Base-by-base conservation (phyloP, 2,329 filamentous ascomycete genomes). In the Phoma sp. region DNA sequence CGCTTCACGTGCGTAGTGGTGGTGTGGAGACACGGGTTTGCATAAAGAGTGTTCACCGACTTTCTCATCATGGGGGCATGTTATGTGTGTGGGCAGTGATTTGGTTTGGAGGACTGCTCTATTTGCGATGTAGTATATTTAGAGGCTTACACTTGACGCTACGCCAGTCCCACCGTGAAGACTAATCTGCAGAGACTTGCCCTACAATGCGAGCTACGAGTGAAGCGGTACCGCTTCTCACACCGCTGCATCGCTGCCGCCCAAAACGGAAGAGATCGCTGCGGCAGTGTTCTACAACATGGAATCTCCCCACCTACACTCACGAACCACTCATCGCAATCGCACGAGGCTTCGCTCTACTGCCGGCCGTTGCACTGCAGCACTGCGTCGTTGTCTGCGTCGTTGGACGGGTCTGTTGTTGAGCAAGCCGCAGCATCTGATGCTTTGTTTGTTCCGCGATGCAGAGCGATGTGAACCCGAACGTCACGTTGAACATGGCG, bases 261-360 rank as follows among this genome's bases (percentile, higher is more conserved):
- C 21, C 42, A 20, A 51, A 20, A 7, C 12, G 28, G 47, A 5
- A 46, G 18, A 3, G 40, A 46, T 55, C 47, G 30, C 15, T 30
- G 18, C 52, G 40, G 42, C 42, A 42, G 34, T 37, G 53, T 56
- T n/a, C n/a, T 38, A 56, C 53, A 33, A 34, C 47, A 32, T 50
- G 26, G 23, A 18, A 25, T 29, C 42, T 56, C 47, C 53, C 47
- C 42, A 36, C 42, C 20, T 33, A 30, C 42, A 4, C 32, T 28
- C 38, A 48, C 39, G 25, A 42, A 56, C 42, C 28, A 51, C 42
- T 42, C 17, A 40, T 26, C 30, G 21, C 25, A 37, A 48, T 52
- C 23, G 48, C 42, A 52, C 47, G 38, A 56, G 37, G 43, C 26
- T 37, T 30, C 39, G 18, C 26, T 39, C 39, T 26, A 25, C 38